These are phyloP conservation scores for Lichtheimia ornata DNA, from an alignment of 371 early-diverging fungal genomes.

Conservation along the genomic window DNA sequence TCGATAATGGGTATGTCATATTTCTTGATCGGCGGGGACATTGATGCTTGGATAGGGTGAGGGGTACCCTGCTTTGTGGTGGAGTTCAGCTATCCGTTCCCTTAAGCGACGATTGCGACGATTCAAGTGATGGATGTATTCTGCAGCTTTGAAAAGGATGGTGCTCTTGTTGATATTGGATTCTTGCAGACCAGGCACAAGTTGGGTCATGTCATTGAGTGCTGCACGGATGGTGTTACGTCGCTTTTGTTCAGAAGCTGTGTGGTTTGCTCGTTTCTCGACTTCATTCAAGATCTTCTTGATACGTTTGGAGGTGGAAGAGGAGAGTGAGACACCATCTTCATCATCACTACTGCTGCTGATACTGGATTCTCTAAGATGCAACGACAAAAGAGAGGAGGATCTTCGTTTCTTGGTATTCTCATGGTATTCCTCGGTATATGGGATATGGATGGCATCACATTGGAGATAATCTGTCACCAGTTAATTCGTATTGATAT, in stretches of 20 bases:
- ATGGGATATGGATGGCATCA: conserved; percentile 1
- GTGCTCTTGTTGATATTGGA: background rate
- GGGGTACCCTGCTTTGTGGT: background rate
- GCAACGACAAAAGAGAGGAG: background rate
- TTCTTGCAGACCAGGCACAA: background rate
- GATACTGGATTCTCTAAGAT: background rate
- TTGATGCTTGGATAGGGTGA: background rate
- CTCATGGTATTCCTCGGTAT: conserved; percentile 1
- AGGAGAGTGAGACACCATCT: background rate
- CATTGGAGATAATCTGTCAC: background rate
- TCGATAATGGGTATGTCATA: background rate
- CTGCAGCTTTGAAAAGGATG: background rate
- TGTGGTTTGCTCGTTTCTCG: background rate
- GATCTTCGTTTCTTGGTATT: background rate
- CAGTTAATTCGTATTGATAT: background rate
- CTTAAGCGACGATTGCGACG: background rate
- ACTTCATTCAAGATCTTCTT: background rate
- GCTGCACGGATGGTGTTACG: background rate
- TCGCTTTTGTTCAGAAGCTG: conserved; percentile 1
- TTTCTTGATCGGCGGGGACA: background rate
- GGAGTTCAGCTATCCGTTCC: background rate
- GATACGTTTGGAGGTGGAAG: background rate
- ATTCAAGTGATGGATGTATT: background rate
- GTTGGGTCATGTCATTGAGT: background rate
- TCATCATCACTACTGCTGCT: background rate